Evolutionary conservation across 768 basidiomycete species (phyloP), one percentile per base, ranked within the genome.

Genomic region (Kwoniella mangroviensis): DNA sequence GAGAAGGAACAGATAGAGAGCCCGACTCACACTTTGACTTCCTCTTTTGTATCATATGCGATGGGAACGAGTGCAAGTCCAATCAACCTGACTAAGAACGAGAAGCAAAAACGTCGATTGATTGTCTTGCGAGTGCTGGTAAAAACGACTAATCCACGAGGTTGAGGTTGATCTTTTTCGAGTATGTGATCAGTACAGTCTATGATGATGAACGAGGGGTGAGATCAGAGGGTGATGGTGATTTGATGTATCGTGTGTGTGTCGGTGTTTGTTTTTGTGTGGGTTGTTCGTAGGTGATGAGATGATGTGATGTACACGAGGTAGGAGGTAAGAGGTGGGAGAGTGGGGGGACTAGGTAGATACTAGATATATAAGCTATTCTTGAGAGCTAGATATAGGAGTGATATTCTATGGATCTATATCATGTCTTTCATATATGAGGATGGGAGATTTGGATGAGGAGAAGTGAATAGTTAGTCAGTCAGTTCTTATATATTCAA

Each of bases 71-170:
- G 15, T 60, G 13, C 15, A 4, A n/a, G 58, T 60, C 34, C 22
- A 60, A 60, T 60, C 58, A 41, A 43, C 28, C 40, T 60, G 58
- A 60, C 40, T 60, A 60, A 28, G 3, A 4, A 10, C 15, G 28
- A 34, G 15, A 28, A 43, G 58, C 34, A 42, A 40, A n/a, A 60
- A 43, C 56, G 40, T n/a, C 12, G 58, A 60, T 42, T 45, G 42
- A 60, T 60, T 60, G 34, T 60, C 40, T 12, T 17, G 12, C 13
- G 13, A 12, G 41, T 11, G 34, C 19, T 60, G 15, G 58, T 34
- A 58, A 60, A 60, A 60, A 60, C 58, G 58, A 60, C 34, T 19
- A 21, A 60, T 45, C 58, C 58, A 60, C 58, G 58, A 60, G 41
- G 58, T 43, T 54, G 45, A 49, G 45, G 45, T 54, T 54, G 15